These are phyloP conservation scores for Lumnitzera racemosa DNA, from an alignment of 345 rosid species.

Conservation along the genomic window DNA sequence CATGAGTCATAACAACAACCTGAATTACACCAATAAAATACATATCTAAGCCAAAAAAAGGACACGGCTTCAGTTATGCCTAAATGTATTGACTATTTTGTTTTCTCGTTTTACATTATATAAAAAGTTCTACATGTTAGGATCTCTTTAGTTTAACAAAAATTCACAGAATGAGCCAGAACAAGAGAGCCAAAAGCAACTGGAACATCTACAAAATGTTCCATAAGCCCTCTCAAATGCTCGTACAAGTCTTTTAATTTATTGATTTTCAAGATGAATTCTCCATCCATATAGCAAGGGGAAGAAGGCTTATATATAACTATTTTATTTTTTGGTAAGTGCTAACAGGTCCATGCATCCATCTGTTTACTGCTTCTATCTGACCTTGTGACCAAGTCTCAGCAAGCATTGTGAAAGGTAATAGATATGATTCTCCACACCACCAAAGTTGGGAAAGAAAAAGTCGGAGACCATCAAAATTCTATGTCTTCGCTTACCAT, in stretches of 20 bases:
- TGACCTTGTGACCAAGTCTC: conserved; percentile 92
- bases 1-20: conserved; percentile 97
- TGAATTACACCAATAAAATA: conserved; percentile 20
- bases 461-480: conserved; percentile 94
- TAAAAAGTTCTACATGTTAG: too few species aligned
- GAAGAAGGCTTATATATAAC: neutral
- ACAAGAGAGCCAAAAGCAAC: too few species aligned
- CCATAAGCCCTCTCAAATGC: too few species aligned
- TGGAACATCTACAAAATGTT: too few species aligned
- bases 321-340: too few species aligned
- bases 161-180: too few species aligned
- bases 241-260: too few species aligned
- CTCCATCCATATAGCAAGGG: neutral
- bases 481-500: conserved; percentile 38
- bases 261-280: too few species aligned
- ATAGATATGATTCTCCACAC: conserved; percentile 90
- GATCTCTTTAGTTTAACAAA: too few species aligned
- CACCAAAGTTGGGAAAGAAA: conserved; percentile 95
- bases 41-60: conserved; percentile 3
- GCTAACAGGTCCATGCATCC: neutral
- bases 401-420: conserved; percentile 86
- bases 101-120: too few species aligned
- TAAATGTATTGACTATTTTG: too few species aligned
- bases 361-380: neutral
- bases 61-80: neutral